Conservation (phyloP, 768 basidiomycete species). For the Mycena vitilis region DNA sequence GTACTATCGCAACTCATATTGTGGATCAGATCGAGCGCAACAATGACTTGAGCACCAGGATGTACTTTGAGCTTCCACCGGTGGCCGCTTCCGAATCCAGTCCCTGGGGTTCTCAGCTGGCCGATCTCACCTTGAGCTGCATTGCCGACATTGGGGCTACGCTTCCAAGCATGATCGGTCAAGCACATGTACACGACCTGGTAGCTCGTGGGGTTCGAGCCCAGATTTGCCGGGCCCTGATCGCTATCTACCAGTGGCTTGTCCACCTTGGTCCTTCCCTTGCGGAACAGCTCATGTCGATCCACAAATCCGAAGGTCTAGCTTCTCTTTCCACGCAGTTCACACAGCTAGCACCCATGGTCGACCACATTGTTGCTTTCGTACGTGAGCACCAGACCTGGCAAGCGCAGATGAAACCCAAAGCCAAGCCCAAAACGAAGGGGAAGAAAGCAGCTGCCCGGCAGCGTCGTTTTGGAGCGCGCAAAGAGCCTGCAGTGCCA, state of each 20-base stretch:
- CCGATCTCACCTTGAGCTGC: neutral
- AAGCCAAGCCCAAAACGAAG: neutral
- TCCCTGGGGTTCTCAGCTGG: constrained; percentile 1
- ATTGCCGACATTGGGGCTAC: constrained; percentile 1
- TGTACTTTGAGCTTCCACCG: constrained; percentile 14
- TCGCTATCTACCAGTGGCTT: constrained; percentile 12
- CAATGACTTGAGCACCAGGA: constrained; percentile 18
- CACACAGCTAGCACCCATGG: neutral
- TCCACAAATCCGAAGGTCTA: neutral
- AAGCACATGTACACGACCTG: neutral
- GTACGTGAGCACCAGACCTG: neutral
- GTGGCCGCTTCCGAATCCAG: neutral
- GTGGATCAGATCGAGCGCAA: constrained; percentile 17
- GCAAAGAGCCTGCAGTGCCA: too few species aligned
- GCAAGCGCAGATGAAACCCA: neutral
- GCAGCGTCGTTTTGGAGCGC: too few species aligned
- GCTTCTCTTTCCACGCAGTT: neutral
- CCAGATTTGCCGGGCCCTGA: constrained; percentile 1
- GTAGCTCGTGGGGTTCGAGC: neutral
- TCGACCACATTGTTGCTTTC: neutral
- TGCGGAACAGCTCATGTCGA: neutral
- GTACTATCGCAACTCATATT: neutral
- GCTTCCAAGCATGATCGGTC: neutral
- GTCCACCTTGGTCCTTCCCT: constrained; percentile 10
- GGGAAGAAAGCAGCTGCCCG: too few species aligned